Conservation (phyloP, 2,329 filamentous ascomycete genomes). For the Xylariaceae sp. region DNA sequence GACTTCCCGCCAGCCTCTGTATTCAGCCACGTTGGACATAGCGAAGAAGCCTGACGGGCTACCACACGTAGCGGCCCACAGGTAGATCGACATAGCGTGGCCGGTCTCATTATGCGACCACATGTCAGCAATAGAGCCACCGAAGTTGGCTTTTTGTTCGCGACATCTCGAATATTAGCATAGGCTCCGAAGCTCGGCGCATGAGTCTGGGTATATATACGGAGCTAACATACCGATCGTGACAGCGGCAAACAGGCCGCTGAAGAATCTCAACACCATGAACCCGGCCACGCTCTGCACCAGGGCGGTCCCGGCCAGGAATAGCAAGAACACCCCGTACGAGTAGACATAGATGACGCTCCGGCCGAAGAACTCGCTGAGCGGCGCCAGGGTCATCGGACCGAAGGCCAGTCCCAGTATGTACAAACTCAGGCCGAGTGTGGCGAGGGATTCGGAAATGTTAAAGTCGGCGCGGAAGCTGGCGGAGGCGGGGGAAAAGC, state of each 20-base stretch:
- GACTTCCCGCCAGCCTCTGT: slow-evolving; percentile 45
- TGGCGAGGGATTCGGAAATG: slow-evolving; percentile 44
- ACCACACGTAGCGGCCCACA: slow-evolving; percentile 51
- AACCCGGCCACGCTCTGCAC: slow-evolving; percentile 45
- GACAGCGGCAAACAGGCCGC: slow-evolving; percentile 47
- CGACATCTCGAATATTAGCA: neutral
- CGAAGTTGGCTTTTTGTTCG: slow-evolving; percentile 39
- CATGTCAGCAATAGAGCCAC: slow-evolving; percentile 49
- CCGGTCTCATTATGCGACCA: slow-evolving; percentile 46
- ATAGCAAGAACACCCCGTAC: slow-evolving; percentile 45
- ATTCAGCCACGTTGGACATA: slow-evolving; percentile 48
- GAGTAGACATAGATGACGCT: slow-evolving; percentile 46
- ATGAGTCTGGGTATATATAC: neutral
- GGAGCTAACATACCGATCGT: slow-evolving; percentile 28
- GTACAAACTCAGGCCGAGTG: slow-evolving; percentile 49
- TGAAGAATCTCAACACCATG: slow-evolving; percentile 45
- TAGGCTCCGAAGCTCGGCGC: neutral
- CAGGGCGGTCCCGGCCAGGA: slow-evolving; percentile 47
- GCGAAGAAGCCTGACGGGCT: slow-evolving; percentile 49
- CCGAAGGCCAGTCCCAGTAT: slow-evolving; percentile 48
- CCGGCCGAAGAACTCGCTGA: slow-evolving; percentile 46
- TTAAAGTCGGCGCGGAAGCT: slow-evolving; percentile 46
- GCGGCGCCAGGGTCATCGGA: slow-evolving; percentile 38
- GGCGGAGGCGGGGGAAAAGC: slow-evolving; percentile 47
- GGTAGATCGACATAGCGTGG: slow-evolving; percentile 37